Evolutionary conservation across 106 monocot species (phyloP).

Genomic region (Cymbidium sinense): DNA sequence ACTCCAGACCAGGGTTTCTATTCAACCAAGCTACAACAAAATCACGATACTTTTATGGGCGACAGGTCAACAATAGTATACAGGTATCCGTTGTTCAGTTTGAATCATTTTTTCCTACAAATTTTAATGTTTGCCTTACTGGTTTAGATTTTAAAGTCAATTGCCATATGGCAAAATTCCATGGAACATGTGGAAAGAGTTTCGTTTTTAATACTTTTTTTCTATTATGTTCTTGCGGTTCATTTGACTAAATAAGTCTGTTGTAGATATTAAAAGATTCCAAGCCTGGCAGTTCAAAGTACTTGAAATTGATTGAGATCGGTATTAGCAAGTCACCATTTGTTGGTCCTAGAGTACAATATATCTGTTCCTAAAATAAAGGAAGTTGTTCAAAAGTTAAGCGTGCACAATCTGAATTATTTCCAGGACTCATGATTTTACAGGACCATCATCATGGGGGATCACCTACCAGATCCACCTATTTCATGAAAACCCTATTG

Average conservation of each 20-base stretch:
- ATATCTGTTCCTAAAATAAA: background rate
- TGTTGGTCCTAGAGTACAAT: background rate
- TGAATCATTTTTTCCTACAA: background rate
- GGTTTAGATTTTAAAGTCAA: background rate
- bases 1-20: slow-evolving; percentile 85
- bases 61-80: slow-evolving; percentile 91
- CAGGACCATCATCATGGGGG: background rate
- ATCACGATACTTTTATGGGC: slow-evolving; percentile 65
- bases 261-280: background rate
- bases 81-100: slow-evolving; percentile 38
- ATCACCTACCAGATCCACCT: background rate
- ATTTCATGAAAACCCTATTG: background rate
- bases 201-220: background rate
- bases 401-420: background rate
- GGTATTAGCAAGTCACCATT: background rate
- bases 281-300: background rate
- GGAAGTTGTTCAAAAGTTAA: background rate
- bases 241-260: background rate
- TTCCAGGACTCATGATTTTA: background rate
- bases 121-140: background rate
- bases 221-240: background rate
- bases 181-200: background rate
- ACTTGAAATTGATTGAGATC: background rate
- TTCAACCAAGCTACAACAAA: slow-evolving; percentile 59
- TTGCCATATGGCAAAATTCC: background rate